A percentile compares a stretch with the other conserved stretches of the same genome.
Evolutionary conservation across 164 flowering plant genomes (phyloP).

Genomic region (Echeveria elegans): DNA sequence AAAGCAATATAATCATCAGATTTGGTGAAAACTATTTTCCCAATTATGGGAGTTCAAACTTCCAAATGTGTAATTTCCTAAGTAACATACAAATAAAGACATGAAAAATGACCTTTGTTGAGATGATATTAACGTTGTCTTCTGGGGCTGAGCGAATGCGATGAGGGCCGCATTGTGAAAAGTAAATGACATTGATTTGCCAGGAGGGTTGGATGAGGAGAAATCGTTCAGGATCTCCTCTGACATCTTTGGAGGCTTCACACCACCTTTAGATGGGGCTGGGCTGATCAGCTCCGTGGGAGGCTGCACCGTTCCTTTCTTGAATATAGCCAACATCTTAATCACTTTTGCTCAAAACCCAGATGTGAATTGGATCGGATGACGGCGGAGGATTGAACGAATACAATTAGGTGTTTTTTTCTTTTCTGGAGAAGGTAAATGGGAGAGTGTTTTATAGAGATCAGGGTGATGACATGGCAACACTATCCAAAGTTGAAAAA

Average conservation of each 20-base stretch:
- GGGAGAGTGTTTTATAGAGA: too few species aligned
- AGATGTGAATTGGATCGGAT: too few species aligned
- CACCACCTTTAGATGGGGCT: constrained; percentile 16
- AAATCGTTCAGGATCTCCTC: constrained; percentile 31
- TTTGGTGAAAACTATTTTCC: too few species aligned
- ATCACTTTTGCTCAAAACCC: too few species aligned
- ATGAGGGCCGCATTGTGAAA: constrained; percentile 31
- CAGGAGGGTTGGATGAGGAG: constrained; percentile 23
- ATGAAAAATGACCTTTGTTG: too few species aligned
- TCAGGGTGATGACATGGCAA: neutral
- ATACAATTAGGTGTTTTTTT: too few species aligned
- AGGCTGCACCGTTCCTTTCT: constrained; percentile 32
- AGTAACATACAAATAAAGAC: too few species aligned
- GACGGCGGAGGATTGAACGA: too few species aligned
- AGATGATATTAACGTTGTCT: constrained; percentile 4
- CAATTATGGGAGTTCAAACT: too few species aligned
- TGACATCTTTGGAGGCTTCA: too few species aligned
- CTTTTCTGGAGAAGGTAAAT: neutral
- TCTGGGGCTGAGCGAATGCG: constrained; percentile 27
- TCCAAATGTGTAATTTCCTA: too few species aligned
- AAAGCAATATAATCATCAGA: too few species aligned
- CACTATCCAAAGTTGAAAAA: neutral
- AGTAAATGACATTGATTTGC: constrained; percentile 24
- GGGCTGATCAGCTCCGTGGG: constrained; percentile 54
- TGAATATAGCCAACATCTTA: constrained; percentile 61